Percentiles rank a stretch among this genome's conserved stretches.
Evolutionary conservation across 2,329 filamentous ascomycete genomes (phyloP).

Genomic region (Fusarium tanahbumbuense): DNA sequence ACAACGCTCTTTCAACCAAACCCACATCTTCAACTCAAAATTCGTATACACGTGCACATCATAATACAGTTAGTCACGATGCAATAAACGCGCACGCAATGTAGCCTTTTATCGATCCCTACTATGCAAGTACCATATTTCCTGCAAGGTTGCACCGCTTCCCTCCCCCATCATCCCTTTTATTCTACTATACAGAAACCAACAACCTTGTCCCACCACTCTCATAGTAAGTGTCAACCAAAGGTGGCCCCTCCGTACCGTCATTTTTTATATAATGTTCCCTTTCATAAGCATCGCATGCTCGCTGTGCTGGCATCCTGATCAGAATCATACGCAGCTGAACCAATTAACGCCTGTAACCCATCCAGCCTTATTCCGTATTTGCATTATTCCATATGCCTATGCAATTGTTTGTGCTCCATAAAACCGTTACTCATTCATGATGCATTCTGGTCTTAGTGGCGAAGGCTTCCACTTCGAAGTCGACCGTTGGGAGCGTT

Average conservation of each 20-base stretch:
- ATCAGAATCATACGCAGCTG: constrained; percentile 20
- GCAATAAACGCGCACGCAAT: constrained; percentile 8
- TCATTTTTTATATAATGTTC: constrained; percentile 34
- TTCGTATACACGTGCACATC: not conserved
- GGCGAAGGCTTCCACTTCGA: constrained; percentile 50
- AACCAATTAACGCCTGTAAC: constrained; percentile 38
- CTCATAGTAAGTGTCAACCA: constrained; percentile 24
- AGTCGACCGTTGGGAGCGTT: constrained; percentile 37
- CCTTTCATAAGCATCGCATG: constrained; percentile 33
- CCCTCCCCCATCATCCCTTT: constrained; percentile 12
- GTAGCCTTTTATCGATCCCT: constrained; percentile 23
- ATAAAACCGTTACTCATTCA: constrained; percentile 26
- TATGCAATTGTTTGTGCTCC: constrained; percentile 39
- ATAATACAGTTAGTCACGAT: not conserved
- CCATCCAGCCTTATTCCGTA: constrained; percentile 17
- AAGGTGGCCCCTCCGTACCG: constrained; percentile 2
- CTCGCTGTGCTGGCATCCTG: constrained; percentile 25
- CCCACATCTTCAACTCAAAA: not conserved
- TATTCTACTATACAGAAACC: constrained; percentile 43
- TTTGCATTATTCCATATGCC: constrained; percentile 28
- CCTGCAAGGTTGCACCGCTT: constrained; percentile 12
- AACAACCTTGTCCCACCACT: constrained; percentile 7
- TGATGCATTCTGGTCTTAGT: constrained; percentile 31
- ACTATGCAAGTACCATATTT: constrained; percentile 31
- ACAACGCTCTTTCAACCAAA: not conserved